Base-by-base conservation (phyloP, 2,329 filamentous ascomycete species). In the Hypoxylon sp. region DNA sequence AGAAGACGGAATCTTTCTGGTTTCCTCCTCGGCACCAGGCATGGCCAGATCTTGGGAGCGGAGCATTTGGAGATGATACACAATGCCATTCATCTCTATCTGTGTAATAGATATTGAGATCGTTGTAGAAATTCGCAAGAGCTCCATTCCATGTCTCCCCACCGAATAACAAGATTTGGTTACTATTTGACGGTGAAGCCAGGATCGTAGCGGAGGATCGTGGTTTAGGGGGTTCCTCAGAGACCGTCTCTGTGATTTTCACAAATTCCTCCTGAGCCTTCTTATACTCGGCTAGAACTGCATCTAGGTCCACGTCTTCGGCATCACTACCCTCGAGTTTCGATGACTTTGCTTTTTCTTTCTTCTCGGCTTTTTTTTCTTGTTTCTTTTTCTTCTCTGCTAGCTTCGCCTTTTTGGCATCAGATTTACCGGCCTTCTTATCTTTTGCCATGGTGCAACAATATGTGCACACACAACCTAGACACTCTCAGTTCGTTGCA, bases 101-200 rank as follows among this genome's bases (percentile, higher is more conserved):
- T 70, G 91, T 88, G 72, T 94, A 81, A 73, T 87, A 87, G 60
- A 87, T 76, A 72, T 85, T 78, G 64, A 87, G 71, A 66, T 87
- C 83, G 67, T 86, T 86, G 71, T 80, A 87, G 69, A 87, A 87
- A 37, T 81, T 83, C 3, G 93, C 94, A 47, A 94, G 76, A 2
- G 89, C 89, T 3, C 94, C 94, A 73, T 97, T 96, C 75, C 91
- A 97, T 68, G 92, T 95, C 76, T 99, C 94, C 60, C 94, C 94
- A 11, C 93, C 94, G 71, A 95, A 99, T 4, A 97, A 75, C 60
- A 97, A 86, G 48, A 99, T 75, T 69, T 95, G 91, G 71, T 94
- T 95, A 64, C 82, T 83, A 73, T 95, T 93, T 21, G 87, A 83
- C 1, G 94, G 94, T 27, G 89, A 93, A 13, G 90, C 91, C 61